Conservation (phyloP, 2,329 filamentous ascomycete species). For the Alternaria gaisen region DNA sequence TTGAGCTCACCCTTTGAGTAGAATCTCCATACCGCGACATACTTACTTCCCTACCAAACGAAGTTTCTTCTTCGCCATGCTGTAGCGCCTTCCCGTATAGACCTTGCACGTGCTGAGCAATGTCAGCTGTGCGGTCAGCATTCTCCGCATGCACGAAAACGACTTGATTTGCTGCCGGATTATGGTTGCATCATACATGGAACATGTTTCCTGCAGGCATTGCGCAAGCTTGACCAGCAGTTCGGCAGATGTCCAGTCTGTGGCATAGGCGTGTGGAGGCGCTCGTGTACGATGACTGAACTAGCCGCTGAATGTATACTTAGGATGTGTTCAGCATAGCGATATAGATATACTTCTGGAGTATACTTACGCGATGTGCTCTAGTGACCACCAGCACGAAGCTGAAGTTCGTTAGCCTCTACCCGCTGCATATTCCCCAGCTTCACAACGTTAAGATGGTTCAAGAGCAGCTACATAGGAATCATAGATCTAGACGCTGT, state of each 20-base stretch:
- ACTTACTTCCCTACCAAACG: constrained; percentile 1
- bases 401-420: too few relatives aligned
- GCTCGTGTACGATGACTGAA: background rate
- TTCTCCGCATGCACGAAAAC: background rate
- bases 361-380: background rate
- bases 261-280: constrained; percentile 9
- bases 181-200: constrained; percentile 13
- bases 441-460: background rate
- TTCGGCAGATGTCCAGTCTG: constrained; percentile 18
- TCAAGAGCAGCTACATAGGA: background rate
- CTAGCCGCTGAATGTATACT: background rate
- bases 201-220: constrained; percentile 8
- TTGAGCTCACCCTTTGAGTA: constrained; percentile 17
- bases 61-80: constrained; percentile 11
- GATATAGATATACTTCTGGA: too few relatives aligned
- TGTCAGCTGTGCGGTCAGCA: constrained; percentile 14
- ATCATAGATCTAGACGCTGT: rapidly evolving
- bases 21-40: background rate
- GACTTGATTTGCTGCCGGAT: background rate
- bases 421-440: rapidly evolving
- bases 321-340: too few relatives aligned
- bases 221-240: constrained; percentile 6
- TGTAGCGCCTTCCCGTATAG: background rate
- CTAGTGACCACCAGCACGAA: background rate
- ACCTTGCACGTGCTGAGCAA: constrained; percentile 5